Percentiles rank a stretch among this genome's conserved stretches.
Evolutionary conservation across 2,329 filamentous ascomycete species (phyloP).

Genomic region (Lasiodiplodia gonubiensis): DNA sequence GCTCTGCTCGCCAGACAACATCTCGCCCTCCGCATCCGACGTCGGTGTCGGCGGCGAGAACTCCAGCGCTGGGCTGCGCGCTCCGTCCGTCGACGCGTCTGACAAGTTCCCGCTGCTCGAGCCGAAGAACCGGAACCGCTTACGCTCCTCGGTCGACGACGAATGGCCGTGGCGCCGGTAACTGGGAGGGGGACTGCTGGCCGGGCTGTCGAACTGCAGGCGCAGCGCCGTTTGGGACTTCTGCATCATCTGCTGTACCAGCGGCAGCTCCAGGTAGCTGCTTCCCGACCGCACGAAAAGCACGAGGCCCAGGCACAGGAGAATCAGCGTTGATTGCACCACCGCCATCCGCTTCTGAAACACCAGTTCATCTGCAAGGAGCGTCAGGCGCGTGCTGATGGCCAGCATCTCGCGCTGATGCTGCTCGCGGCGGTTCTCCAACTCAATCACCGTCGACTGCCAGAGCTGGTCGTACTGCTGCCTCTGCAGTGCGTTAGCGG

Average conservation of each 20-base stretch:
- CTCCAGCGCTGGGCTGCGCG: constrained; percentile 37
- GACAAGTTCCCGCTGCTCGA: constrained; percentile 31
- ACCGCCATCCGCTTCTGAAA: constrained; percentile 90
- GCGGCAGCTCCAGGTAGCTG: constrained; percentile 48
- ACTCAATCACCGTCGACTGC: constrained; percentile 91
- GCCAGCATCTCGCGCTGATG: constrained; percentile 84
- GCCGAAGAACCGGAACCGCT: constrained; percentile 31
- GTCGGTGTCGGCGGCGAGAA: constrained; percentile 45
- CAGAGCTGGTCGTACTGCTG: constrained; percentile 94
- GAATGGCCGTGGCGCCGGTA: constrained; percentile 40
- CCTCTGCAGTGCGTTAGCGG: constrained; percentile 49
- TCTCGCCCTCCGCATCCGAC: constrained; percentile 32
- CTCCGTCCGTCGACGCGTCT: constrained; percentile 43
- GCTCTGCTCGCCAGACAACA: constrained; percentile 22
- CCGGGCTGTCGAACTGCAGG: constrained; percentile 43
- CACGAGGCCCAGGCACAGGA: constrained; percentile 85
- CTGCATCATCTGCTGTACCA: constrained; percentile 52
- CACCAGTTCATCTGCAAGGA: constrained; percentile 90
- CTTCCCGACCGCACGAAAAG: constrained; percentile 66
- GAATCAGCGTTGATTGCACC: constrained; percentile 83
- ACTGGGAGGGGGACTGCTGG: constrained; percentile 44
- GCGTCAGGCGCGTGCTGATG: constrained; percentile 77
- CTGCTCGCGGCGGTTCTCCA: constrained; percentile 86
- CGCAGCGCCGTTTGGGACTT: constrained; percentile 41
- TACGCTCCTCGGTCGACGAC: constrained; percentile 40